Percentiles rank a stretch among this genome's conserved stretches.
phyloP scores from a whole-genome alignment of 345 rosid species.

The Reutealis trisperma region DNA sequence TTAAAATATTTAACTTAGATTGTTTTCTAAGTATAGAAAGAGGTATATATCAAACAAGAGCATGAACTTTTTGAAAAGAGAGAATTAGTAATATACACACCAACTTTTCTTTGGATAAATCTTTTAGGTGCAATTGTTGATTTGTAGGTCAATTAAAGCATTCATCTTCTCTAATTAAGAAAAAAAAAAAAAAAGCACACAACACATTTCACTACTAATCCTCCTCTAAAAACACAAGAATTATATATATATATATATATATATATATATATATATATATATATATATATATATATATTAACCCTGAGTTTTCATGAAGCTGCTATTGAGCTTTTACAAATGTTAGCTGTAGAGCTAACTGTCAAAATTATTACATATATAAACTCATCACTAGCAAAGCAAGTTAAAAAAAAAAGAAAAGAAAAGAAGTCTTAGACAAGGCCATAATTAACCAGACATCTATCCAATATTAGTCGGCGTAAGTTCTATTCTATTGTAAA shows the following conservation, averaged over 20 bases:
- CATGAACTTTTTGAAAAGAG: background rate
- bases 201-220: too few relatives aligned
- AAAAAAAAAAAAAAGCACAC: too few relatives aligned
- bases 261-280: too few relatives aligned
- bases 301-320: background rate
- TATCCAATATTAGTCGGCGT: too few relatives aligned
- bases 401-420: background rate
- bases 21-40: background rate
- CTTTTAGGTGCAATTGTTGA: background rate
- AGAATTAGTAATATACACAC: background rate
- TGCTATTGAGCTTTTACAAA: background rate
- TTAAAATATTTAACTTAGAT: too few relatives aligned
- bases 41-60: background rate
- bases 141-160: background rate
- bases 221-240: too few relatives aligned
- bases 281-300: background rate
- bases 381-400: background rate
- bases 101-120: background rate
- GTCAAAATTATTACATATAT: background rate
- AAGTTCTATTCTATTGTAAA: too few relatives aligned
- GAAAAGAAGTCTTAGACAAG: too few relatives aligned
- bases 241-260: background rate
- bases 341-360: background rate
- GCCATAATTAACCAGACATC: slow-evolving; percentile 3
- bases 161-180: too few relatives aligned